Percentiles rank a stretch among this genome's conserved stretches.
Conservation (phyloP, 2,329 filamentous ascomycete genomes). For the Orbilia ellipsospora region DNA sequence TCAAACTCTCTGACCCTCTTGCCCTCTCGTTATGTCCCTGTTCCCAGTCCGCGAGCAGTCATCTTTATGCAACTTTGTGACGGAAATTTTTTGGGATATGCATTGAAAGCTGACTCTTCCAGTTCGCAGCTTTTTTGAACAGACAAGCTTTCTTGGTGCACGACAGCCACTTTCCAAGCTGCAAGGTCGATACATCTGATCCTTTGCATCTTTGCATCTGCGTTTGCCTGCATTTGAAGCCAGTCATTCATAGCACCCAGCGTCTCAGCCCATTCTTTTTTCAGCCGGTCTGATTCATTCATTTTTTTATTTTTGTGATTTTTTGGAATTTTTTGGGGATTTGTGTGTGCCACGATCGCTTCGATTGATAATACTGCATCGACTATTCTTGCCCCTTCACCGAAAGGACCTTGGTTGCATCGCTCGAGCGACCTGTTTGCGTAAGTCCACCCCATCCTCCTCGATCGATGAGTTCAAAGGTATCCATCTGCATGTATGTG, state of each 20-base stretch:
- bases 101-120: conserved; percentile 2
- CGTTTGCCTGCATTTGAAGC: not conserved
- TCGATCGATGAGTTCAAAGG: conserved; percentile 8
- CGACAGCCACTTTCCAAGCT: not conserved
- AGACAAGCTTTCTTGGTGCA: conserved; percentile 25
- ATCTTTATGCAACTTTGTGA: conserved; percentile 4
- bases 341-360: conserved; percentile 9
- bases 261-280: conserved; percentile 37
- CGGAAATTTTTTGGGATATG: not conserved
- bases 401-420: conserved; percentile 24
- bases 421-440: conserved; percentile 34
- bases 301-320: not conserved
- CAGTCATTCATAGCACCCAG: not conserved
- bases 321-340: conserved; percentile 8
- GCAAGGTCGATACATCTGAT: conserved; percentile 11
- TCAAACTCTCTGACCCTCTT: conserved; percentile 9
- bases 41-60: not conserved
- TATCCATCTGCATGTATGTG: not conserved
- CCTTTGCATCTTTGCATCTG: conserved; percentile 20
- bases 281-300: conserved; percentile 52
- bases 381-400: conserved; percentile 51
- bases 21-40: not conserved
- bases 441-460: conserved; percentile 44
- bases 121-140: not conserved
- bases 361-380: conserved; percentile 10